A percentile compares a stretch with the other conserved stretches of the same genome.
Evolutionary conservation across 306 rosid genomes (phyloP).

Genomic region (Corylus heterophylla): DNA sequence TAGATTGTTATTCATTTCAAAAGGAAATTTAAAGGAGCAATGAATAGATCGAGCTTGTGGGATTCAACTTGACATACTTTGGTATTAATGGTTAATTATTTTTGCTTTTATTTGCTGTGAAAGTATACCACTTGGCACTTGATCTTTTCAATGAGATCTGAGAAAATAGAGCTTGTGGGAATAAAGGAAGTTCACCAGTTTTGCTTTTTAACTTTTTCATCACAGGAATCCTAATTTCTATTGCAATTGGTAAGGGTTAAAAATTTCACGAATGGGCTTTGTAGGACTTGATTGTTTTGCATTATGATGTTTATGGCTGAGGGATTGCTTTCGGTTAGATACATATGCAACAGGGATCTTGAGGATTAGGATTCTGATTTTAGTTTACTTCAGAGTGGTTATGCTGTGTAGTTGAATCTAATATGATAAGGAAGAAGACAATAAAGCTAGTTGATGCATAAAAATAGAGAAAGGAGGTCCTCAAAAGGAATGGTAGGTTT

Average conservation of each 20-base stretch:
- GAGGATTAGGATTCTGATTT: not conserved
- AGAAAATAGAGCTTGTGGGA: not conserved
- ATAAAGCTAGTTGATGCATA: not conserved
- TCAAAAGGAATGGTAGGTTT: not conserved
- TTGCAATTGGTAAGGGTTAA: not conserved
- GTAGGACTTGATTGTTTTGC: not conserved
- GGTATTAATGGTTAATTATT: not conserved
- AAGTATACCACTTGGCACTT: not conserved
- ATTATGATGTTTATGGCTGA: not conserved
- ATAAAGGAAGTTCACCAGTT: not conserved
- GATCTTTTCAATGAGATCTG: not conserved
- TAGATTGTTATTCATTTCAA: not conserved
- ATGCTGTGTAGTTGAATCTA: not conserved
- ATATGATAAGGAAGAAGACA: not conserved
- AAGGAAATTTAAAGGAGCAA: not conserved
- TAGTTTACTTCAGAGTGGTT: not conserved
- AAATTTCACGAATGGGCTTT: not conserved
- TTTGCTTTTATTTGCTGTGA: not conserved
- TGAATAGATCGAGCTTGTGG: not conserved
- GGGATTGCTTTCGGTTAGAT: not conserved
- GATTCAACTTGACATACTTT: not conserved
- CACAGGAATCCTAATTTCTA: not conserved
- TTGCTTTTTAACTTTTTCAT: not conserved
- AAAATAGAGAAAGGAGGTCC: not conserved
- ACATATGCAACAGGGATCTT: not conserved